Base-by-base conservation (phyloP, 768 basidiomycete species). In the Boletus reticuloceps region DNA sequence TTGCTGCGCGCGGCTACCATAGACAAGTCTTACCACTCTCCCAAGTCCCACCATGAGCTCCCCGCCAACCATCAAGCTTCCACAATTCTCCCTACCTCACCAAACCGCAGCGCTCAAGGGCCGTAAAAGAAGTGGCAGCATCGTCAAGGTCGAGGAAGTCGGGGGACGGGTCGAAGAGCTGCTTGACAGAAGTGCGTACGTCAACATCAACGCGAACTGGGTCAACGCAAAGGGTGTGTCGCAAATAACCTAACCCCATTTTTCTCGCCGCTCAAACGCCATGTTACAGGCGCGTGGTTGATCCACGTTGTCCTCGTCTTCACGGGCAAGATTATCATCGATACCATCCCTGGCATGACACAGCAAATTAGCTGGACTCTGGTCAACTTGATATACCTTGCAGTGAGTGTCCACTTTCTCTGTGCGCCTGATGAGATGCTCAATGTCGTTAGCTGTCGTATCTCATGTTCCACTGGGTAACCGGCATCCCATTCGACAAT, bases 401-500 rank as follows among this genome's bases (percentile, higher is more conserved):
- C 87, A 44, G 96, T 98, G 69, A 58, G 91, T 40, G 7, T 50
- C 14, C 50, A 19, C 13, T 25, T 47, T 50, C 47, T 57, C 6
- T 48, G 48, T 31, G n/a, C 19, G 13, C 11, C 16, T n/a, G 17
- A 40, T 40, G 12, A 47, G 10, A 10, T 19, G 42, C 59, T 66
- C 16, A 66, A 10, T 20, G 5, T 34, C 25, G 27, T 19, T 64
- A 96, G 95, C 69, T 94, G n/a, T 92, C 94, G 12, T 98, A 96
- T 75, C 80, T 98, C 58, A 95, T 98, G 91, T 98, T 98, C 78
- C 96, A 98, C 69, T 93, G 91, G 82, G 94, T 94, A 47, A 98
- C 94, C 10, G 96, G 96, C 51, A 94, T 96, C 41, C 96, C 96
- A 9, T 98, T 98, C 71, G 88, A 94, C 64, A 86, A 84, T 53